Conservation (phyloP, 176 grass and related monocot species). For the Musa troglodytarum region DNA sequence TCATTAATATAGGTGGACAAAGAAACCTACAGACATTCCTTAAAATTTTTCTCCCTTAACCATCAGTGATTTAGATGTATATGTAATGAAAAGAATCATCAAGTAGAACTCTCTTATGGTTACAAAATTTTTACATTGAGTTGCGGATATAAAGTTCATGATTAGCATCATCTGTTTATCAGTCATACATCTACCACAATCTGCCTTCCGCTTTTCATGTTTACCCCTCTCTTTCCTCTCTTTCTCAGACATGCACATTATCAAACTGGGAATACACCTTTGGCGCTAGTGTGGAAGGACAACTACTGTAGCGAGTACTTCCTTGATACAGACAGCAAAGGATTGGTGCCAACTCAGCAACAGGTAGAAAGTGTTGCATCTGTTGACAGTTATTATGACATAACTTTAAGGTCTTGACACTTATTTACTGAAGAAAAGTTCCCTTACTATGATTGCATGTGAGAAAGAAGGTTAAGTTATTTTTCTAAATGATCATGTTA, state of each 20-base stretch:
- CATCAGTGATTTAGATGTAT: background rate
- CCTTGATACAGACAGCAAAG: constrained; percentile 76
- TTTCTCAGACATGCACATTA: constrained; percentile 74
- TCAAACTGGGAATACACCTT: constrained; percentile 82
- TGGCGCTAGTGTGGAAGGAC: constrained; percentile 85
- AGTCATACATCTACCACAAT: too few relatives aligned
- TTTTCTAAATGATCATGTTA: background rate
- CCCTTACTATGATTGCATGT: background rate
- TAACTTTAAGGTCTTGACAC: background rate
- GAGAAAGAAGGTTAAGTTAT: too few relatives aligned
- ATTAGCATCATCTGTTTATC: too few relatives aligned
- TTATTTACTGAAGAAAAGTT: background rate
- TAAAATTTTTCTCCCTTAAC: background rate
- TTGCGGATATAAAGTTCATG: too few relatives aligned
- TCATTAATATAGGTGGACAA: too few relatives aligned
- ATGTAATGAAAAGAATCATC: background rate
- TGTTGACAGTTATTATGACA: background rate
- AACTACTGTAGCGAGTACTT: constrained; percentile 67
- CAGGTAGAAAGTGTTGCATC: constrained; percentile 31
- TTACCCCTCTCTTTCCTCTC: constrained; percentile 1
- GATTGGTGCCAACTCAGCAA: constrained; percentile 67
- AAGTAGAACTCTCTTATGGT: background rate
- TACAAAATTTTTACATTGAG: background rate
- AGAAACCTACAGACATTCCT: too few relatives aligned
- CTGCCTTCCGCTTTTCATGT: constrained; percentile 7